Evolutionary conservation across 495 filamentous ascomycete genomes (phyloP).

Genomic region (Neurospora sp.): DNA sequence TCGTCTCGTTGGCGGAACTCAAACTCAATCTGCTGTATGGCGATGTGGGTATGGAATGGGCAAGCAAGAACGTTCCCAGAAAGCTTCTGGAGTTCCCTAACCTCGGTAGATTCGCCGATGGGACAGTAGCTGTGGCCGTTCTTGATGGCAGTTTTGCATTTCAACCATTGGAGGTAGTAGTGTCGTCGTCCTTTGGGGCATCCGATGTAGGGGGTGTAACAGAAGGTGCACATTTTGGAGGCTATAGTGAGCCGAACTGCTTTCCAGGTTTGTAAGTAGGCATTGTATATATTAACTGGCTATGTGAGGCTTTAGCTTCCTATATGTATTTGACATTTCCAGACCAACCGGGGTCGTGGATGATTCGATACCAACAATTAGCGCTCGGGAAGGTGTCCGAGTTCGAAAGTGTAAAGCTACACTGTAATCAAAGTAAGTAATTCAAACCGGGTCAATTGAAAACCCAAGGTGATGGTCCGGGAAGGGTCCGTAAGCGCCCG

Average conservation of each 20-base stretch:
- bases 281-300: not conserved
- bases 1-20: not conserved
- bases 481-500: not conserved
- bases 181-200: constrained; percentile 16
- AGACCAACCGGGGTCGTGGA: not conserved
- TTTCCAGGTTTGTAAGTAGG: not conserved
- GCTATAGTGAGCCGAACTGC: not conserved
- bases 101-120: constrained; percentile 10
- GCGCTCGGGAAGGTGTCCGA: not conserved
- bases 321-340: not conserved
- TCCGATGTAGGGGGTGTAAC: constrained; percentile 22
- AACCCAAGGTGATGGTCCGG: not conserved
- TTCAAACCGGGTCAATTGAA: not conserved
- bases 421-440: not conserved
- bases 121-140: constrained; percentile 16
- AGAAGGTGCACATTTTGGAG: constrained; percentile 21
- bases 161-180: constrained; percentile 25
- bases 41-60: constrained; percentile 20
- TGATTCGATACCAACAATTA: not conserved
- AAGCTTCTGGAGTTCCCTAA: constrained; percentile 14
- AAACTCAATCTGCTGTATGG: constrained; percentile 17
- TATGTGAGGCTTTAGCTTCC: not conserved
- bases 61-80: constrained; percentile 19
- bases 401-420: not conserved
- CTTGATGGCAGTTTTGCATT: constrained; percentile 18